A percentile compares a stretch with the other conserved stretches of the same genome.
Evolutionary conservation across 768 basidiomycete genomes (phyloP).

Genomic region (Mycena sanguinolenta): DNA sequence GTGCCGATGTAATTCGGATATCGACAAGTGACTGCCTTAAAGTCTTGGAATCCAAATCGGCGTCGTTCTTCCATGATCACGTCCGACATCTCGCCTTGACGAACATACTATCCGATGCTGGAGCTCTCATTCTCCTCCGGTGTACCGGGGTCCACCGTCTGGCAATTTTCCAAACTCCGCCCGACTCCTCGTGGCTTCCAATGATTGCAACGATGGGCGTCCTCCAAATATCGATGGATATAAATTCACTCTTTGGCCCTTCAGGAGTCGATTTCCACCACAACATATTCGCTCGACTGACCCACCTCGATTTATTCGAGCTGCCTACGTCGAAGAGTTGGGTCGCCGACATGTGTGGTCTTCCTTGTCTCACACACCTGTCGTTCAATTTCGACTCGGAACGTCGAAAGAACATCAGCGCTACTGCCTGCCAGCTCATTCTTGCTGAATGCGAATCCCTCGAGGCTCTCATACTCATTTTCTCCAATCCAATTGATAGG

Average conservation of each 20-base stretch:
- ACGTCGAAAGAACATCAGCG: too few relatives aligned
- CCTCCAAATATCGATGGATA: background rate
- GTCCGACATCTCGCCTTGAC: background rate
- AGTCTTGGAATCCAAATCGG: background rate
- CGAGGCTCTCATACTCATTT: background rate
- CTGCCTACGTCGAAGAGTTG: background rate
- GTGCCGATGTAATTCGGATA: background rate
- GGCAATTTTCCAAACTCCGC: background rate
- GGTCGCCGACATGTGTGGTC: background rate
- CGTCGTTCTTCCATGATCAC: background rate
- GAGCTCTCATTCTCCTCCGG: background rate
- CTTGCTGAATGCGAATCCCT: background rate
- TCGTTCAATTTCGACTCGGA: background rate
- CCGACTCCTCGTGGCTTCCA: background rate
- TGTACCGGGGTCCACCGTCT: background rate
- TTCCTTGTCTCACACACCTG: background rate
- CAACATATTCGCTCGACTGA: conserved; percentile 1
- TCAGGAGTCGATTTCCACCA: background rate
- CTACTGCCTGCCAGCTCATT: background rate
- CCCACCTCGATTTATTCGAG: conserved; percentile 5
- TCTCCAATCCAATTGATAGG: background rate
- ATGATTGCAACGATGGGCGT: background rate
- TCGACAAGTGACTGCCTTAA: background rate
- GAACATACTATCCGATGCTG: background rate
- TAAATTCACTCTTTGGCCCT: background rate